phyloP scores from a whole-genome alignment of 768 basidiomycete genomes.

The Austroboletus eburneus region DNA sequence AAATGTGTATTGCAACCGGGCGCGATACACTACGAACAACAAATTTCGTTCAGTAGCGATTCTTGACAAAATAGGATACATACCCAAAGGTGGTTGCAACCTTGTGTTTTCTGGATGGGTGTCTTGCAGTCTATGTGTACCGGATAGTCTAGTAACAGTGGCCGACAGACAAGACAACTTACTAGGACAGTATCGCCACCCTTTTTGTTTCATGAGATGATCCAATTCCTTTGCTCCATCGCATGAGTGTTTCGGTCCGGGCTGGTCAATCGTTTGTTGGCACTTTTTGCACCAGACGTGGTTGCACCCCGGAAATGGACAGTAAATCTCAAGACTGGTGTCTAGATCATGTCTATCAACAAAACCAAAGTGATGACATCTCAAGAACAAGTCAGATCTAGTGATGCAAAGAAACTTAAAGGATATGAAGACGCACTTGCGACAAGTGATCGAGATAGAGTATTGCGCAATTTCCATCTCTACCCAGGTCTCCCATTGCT shows the following conservation, averaged over 20 bases:
- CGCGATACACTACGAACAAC: slow-evolving; percentile 39
- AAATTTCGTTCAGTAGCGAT: not conserved
- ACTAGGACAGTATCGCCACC: slow-evolving; percentile 66
- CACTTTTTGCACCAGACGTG: slow-evolving; percentile 61
- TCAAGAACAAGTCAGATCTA: slow-evolving; percentile 15
- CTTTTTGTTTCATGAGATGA: slow-evolving; percentile 44
- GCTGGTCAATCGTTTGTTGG: slow-evolving; percentile 36
- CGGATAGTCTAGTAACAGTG: not conserved
- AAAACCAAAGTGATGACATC: slow-evolving; percentile 48
- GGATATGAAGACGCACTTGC: slow-evolving; percentile 36
- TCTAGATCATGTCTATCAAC: slow-evolving; percentile 49
- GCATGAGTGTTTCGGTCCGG: slow-evolving; percentile 48
- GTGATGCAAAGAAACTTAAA: not conserved
- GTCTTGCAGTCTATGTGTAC: slow-evolving; percentile 39
- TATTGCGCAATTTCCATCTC: slow-evolving; percentile 45
- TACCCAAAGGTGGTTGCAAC: slow-evolving; percentile 60
- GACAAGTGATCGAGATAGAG: slow-evolving; percentile 44
- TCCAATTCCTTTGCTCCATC: slow-evolving; percentile 54
- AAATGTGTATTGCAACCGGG: slow-evolving; percentile 57
- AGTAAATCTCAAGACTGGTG: slow-evolving; percentile 38
- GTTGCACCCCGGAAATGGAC: slow-evolving; percentile 46
- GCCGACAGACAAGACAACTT: slow-evolving; percentile 5
- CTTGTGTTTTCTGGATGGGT: slow-evolving; percentile 46
- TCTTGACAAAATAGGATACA: slow-evolving; percentile 15
- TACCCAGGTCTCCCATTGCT: slow-evolving; percentile 39